Evolutionary conservation across 208 protist species (phyloP), one percentile per base, ranked within the genome.

Genomic region (Strigomonas culicis): DNA sequence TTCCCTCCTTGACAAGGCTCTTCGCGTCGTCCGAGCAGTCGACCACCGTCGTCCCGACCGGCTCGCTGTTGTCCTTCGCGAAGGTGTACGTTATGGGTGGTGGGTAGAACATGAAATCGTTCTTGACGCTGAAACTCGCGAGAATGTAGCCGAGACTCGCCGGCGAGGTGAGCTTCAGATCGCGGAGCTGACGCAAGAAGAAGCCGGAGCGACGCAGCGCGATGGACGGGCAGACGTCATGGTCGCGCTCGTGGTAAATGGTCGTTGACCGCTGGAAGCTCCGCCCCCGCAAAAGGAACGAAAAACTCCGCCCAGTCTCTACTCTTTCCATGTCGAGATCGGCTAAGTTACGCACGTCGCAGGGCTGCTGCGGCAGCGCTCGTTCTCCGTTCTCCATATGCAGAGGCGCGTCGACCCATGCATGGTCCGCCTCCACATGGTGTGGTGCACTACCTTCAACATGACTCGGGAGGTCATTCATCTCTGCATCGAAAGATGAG

Each of bases 41-140:
- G 10, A 66, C 64, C 47, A 72, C 63, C 43, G 58, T 53, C 24
- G n/a, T n/a, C n/a, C n/a, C n/a, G n/a, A n/a, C n/a, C n/a, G 72
- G 63, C 0, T 22, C 44, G n/a, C 66, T 65, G 10, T 70, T 52
- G 19, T 74, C 71, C 24, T 65, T 55, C 8, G 24, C 57, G 39
- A 82, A 82, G 41, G 31, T n/a, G 63, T 82, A 79, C 32, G 72
- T 79, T 27, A 51, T 67, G 41, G 66, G 66, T 19, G 77, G 77
- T n/a, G 77, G 69, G 58, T 76, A 82, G 47, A 82, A 82, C 77
- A 82, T 79, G 27, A 82, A 79, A 22, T 69, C 72, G 53, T 82
- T 82, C 50, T 82, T 78, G 1, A 82, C 22, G 50, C 77, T 77
- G 52, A 79, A 75, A 51, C 77, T 78, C 1, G 72, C 65, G 17